Percentiles rank a stretch among this genome's conserved stretches.
These are phyloP conservation scores for Lantana camara DNA, from an alignment of 257 asterid species.

Conservation along the genomic window DNA sequence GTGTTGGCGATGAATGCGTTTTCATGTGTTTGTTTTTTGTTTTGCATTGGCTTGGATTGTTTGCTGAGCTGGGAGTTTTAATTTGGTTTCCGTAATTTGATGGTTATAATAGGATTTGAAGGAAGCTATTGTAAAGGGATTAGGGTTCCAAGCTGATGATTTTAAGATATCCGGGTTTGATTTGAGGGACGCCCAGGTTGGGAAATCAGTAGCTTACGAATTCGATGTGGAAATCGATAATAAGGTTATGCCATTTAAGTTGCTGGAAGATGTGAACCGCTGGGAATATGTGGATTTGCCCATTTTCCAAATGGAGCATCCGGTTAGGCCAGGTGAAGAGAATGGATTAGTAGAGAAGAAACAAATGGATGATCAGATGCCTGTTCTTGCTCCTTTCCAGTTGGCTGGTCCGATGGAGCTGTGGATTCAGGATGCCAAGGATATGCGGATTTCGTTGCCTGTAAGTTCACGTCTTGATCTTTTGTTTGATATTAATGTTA, in stretches of 20 bases:
- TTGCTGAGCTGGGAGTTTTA: not conserved
- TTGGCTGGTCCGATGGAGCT: constrained; percentile 98
- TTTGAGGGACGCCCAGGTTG: constrained; percentile 81
- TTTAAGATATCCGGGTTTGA: constrained; percentile 83
- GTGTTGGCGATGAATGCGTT: not conserved
- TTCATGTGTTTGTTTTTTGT: not conserved
- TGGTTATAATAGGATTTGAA: constrained; percentile 65
- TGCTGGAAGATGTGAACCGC: constrained; percentile 86
- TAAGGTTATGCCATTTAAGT: constrained; percentile 78
- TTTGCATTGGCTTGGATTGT: not conserved
- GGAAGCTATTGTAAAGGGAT: constrained; percentile 88
- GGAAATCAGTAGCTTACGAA: constrained; percentile 87
- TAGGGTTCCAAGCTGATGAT: constrained; percentile 84
- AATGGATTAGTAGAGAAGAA: constrained; percentile 58
- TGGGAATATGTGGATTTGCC: constrained; percentile 96
- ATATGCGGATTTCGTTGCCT: constrained; percentile 89
- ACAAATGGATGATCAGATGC: constrained; percentile 51
- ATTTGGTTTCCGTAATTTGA: not conserved
- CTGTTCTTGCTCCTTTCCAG: constrained; percentile 89
- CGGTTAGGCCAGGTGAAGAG: constrained; percentile 38
- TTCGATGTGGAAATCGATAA: constrained; percentile 90
- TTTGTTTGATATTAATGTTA: not conserved
- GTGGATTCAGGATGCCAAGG: constrained; percentile 96
- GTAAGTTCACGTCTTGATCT: constrained; percentile 48
- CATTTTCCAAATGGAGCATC: constrained; percentile 61